phyloP scores from a whole-genome alignment of 495 filamentous ascomycete species.

The Penicillium cataractarum region DNA sequence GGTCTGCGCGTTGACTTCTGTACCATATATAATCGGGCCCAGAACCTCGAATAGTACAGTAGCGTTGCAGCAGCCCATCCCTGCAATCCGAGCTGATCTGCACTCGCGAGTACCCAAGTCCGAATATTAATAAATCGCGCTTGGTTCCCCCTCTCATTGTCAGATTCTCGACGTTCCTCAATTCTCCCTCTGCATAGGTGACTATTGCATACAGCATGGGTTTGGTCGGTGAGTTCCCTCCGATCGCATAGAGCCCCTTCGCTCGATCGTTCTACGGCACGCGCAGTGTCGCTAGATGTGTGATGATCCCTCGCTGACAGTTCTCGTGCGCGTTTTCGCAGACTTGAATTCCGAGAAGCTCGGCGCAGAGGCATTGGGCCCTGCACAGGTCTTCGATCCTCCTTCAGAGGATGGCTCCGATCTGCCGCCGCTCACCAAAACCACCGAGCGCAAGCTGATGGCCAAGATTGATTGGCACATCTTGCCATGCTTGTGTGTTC shows the following conservation, averaged over 20 bases:
- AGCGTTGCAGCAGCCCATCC: conserved; percentile 15
- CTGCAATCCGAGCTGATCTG: conserved; percentile 23
- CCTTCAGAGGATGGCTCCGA: conserved; percentile 21
- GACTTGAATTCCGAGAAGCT: conserved; percentile 28
- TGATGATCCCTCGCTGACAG: conserved; percentile 18
- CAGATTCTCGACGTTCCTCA: neutral
- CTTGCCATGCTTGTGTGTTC: conserved; percentile 77
- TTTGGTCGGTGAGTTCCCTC: conserved; percentile 15
- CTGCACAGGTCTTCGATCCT: neutral
- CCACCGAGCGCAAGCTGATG: conserved; percentile 73
- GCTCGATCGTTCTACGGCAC: neutral
- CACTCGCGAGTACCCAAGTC: conserved; percentile 9
- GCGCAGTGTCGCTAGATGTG: neutral
- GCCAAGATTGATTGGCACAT: conserved; percentile 78
- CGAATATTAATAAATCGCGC: neutral
- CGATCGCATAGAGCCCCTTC: neutral
- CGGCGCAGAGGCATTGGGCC: conserved; percentile 4
- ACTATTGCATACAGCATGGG: conserved; percentile 22
- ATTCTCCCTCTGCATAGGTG: neutral
- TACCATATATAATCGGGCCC: conserved; percentile 2
- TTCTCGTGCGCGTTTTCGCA: neutral
- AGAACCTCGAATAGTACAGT: conserved; percentile 13
- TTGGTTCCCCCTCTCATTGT: neutral
- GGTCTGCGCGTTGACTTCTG: neutral
- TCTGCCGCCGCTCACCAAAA: conserved; percentile 44